Evolutionary conservation across 768 basidiomycete genomes (phyloP), one percentile per base, ranked within the genome.

Genomic region (Mrakia blollopis): DNA sequence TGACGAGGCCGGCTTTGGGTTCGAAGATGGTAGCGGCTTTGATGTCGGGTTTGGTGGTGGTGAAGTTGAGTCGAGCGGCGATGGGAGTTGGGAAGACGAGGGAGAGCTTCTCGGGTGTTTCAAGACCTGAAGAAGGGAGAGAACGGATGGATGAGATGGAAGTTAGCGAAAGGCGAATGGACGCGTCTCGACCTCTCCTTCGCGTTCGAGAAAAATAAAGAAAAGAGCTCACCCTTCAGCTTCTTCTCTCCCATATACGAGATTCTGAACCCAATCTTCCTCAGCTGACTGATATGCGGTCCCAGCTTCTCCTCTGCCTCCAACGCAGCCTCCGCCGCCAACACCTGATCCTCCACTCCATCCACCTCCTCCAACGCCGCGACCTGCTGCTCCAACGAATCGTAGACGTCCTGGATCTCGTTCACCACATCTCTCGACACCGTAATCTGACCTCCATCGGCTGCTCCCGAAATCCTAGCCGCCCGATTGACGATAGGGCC

Each of bases 401-500:
- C 94, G 75, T 90, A 88, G 14, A 84, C 80, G 25, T 79, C 76
- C 44, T 81, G 79, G 30, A 84, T 80, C 80, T 84, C 83, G 70
- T 82, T 82, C 72, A 94, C 86, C 79, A 95, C 90, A 76, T 97
- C 94, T 4, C 89, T 88, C 81, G 92, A 94, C 81, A 92, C 91
- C 88, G 92, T 91, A 82, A 98, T 92, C 83, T 98, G 93, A 0
- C 97, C 97, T 10, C 97, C 97, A 13, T 89, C 89, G 0, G 97
- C 94, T 76, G 86, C 88, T 30, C 90, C 89, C 78, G 86, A 88
- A 80, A 99, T 92, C 57, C 96, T 88, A 8, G 96, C 89, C 0
- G 95, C 87, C 44, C 94, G 91, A 83, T 98, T 98, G 80, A 96
- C 93, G 89, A 97, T 93, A 1, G 94, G 91, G 0, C 95, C 95